phyloP scores from a whole-genome alignment of 2,329 filamentous ascomycete species.

The Dactylellina haptotyla region DNA sequence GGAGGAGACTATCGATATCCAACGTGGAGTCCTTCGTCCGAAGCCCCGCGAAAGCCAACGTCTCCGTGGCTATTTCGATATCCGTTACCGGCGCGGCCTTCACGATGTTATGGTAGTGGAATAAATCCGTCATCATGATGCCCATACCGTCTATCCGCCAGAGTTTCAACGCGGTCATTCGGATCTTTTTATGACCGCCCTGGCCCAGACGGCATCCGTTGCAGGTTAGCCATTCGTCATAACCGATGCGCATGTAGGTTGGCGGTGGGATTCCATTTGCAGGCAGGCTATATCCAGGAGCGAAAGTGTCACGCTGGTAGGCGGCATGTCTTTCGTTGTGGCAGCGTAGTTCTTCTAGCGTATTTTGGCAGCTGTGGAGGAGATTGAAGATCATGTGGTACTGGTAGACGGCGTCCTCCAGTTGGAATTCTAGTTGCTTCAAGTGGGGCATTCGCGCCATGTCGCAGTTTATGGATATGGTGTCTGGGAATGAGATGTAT shows the following conservation, averaged over 20 bases:
- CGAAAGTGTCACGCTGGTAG: background rate
- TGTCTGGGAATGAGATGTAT: background rate
- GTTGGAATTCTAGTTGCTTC: background rate
- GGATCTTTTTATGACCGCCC: background rate
- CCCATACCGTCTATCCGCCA: conserved; percentile 6
- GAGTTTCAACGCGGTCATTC: background rate
- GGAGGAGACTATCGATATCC: background rate
- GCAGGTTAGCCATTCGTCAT: conserved; percentile 9
- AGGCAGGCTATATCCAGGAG: background rate
- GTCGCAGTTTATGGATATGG: background rate
- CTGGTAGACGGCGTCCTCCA: background rate
- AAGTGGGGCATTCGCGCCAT: conserved; percentile 3
- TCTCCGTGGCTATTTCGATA: background rate
- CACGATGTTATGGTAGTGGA: background rate
- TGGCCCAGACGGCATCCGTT: background rate
- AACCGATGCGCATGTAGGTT: background rate
- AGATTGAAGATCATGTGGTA: conserved; percentile 24
- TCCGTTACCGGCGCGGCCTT: background rate
- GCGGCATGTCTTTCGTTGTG: background rate
- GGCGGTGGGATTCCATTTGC: background rate
- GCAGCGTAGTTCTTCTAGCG: conserved; percentile 5
- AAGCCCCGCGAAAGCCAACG: background rate
- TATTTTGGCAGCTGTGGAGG: conserved; percentile 18
- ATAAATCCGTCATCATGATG: background rate
- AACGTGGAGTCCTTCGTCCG: background rate